These are phyloP conservation scores for Penicillium taxi DNA, from an alignment of 495 filamentous ascomycete genomes.

Conservation along the genomic window DNA sequence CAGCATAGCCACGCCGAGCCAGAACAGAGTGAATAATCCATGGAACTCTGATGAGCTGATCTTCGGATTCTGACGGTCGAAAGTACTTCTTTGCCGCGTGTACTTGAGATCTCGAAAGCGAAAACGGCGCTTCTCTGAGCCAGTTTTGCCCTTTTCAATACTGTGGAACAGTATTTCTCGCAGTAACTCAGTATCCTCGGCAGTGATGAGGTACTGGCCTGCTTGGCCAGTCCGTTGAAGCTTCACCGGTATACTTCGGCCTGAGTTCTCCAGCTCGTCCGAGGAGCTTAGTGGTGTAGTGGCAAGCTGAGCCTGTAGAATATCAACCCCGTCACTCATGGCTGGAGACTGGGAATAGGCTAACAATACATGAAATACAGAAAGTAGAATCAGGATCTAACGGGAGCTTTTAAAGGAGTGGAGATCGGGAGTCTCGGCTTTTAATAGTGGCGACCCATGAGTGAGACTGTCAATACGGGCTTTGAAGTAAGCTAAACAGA, in stretches of 20 bases:
- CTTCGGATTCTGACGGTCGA: slow-evolving; percentile 57
- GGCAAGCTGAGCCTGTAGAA: slow-evolving; percentile 4
- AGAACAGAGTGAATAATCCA: slow-evolving; percentile 73
- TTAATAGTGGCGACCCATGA: too few species aligned
- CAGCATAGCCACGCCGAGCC: slow-evolving; percentile 55
- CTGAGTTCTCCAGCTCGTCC: background rate
- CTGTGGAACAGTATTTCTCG: slow-evolving; percentile 14
- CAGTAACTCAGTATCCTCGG: slow-evolving; percentile 50
- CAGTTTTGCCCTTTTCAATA: slow-evolving; percentile 35
- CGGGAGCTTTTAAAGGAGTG: too few species aligned
- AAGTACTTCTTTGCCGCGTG: slow-evolving; percentile 59
- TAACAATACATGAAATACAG: too few species aligned
- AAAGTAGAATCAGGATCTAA: too few species aligned
- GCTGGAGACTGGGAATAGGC: too few species aligned
- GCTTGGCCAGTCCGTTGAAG: slow-evolving; percentile 38
- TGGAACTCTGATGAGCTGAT: slow-evolving; percentile 55
- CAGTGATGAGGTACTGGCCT: slow-evolving; percentile 45
- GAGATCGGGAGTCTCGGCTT: too few species aligned
- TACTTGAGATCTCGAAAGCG: slow-evolving; percentile 61
- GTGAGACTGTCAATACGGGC: too few species aligned
- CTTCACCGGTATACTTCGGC: slow-evolving; percentile 34
- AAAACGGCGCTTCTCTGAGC: slow-evolving; percentile 29
- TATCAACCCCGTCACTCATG: slow-evolving; percentile 5
- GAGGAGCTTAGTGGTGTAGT: slow-evolving; percentile 2
- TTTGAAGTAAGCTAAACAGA: too few species aligned